phyloP scores from a whole-genome alignment of 2,329 filamentous ascomycete genomes.

The Claviceps arundinis region DNA sequence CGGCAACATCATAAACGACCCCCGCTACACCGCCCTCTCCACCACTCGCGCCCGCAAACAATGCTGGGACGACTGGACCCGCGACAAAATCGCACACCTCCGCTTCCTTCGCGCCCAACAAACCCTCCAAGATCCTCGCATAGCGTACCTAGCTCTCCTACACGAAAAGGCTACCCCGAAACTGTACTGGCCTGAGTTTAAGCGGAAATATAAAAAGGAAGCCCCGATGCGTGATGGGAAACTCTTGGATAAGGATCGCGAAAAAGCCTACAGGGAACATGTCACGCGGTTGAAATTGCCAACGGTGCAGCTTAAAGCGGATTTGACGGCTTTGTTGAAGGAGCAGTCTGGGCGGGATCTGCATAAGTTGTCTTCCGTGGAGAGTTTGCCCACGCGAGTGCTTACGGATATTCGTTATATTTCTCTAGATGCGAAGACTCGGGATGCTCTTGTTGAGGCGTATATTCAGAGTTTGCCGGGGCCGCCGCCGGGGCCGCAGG shows the following conservation, averaged over 20 bases:
- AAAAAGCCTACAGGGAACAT: conserved; percentile 68
- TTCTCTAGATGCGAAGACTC: conserved; percentile 44
- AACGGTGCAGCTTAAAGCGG: conserved; percentile 51
- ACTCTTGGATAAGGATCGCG: conserved; percentile 62
- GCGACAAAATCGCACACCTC: conserved; percentile 58
- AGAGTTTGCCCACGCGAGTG: conserved; percentile 47
- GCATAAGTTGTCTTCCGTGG: conserved; percentile 44
- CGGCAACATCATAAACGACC: conserved; percentile 68
- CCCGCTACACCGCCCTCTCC: conserved; percentile 68
- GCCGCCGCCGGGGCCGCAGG: conserved; percentile 35
- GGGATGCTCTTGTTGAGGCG: conserved; percentile 52
- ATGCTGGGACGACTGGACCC: conserved; percentile 73
- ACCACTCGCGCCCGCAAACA: conserved; percentile 75
- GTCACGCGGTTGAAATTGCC: conserved; percentile 54
- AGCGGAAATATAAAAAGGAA: conserved; percentile 77
- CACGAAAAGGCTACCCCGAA: conserved; percentile 75
- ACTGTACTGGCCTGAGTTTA: conserved; percentile 95
- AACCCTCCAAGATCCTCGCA: conserved; percentile 69
- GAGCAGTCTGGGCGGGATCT: conserved; percentile 43
- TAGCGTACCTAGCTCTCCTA: conserved; percentile 72
- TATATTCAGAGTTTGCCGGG: conserved; percentile 52
- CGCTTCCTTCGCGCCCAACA: conserved; percentile 61
- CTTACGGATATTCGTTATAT: conserved; percentile 58
- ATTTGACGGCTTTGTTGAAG: conserved; percentile 53
- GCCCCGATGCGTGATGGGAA: conserved; percentile 62